Percentiles rank a stretch among this genome's conserved stretches.
phyloP scores from a whole-genome alignment of 139 green algal genomes.

The Marvania coccoides region DNA sequence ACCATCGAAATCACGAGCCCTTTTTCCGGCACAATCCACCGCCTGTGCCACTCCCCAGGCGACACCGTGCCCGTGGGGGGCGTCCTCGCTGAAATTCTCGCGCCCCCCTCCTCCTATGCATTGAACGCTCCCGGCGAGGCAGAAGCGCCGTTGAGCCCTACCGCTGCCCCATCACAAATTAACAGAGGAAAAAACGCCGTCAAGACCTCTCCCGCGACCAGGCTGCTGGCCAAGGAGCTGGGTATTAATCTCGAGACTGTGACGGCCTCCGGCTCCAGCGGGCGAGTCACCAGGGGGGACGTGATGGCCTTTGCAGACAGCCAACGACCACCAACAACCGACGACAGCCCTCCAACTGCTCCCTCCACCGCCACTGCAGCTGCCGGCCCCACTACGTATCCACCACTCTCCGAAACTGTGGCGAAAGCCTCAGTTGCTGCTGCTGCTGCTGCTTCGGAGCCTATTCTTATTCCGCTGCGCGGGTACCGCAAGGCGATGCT shows the following conservation, averaged over 20 bases:
- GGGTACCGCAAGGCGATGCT: slow-evolving; percentile 73
- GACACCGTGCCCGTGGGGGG: slow-evolving; percentile 73
- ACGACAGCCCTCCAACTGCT: no score
- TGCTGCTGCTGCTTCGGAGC: neutral
- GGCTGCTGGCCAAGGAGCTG: slow-evolving; percentile 61
- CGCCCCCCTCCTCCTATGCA: neutral
- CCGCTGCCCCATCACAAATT: neutral
- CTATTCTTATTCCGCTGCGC: slow-evolving; percentile 19
- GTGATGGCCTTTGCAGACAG: slow-evolving; percentile 32
- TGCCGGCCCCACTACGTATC: no score
- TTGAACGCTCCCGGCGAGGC: neutral
- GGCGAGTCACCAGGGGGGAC: slow-evolving; percentile 56
- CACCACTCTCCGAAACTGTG: no score
- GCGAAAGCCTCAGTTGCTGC: neutral
- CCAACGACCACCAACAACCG: no score
- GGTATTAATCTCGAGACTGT: slow-evolving; percentile 51
- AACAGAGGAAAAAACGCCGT: slow-evolving; percentile 8
- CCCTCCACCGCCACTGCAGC: no score
- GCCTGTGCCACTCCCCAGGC: slow-evolving; percentile 48
- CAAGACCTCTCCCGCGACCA: slow-evolving; percentile 57
- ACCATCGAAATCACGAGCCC: slow-evolving; percentile 85
- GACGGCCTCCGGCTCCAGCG: slow-evolving; percentile 46
- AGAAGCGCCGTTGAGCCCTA: neutral
- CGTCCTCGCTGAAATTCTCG: slow-evolving; percentile 58
- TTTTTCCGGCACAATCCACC: slow-evolving; percentile 47